Percentiles rank a stretch among this genome's conserved stretches.
These are phyloP conservation scores for Gloeostereum incarnatum DNA, from an alignment of 768 basidiomycete species.

Conservation along the genomic window DNA sequence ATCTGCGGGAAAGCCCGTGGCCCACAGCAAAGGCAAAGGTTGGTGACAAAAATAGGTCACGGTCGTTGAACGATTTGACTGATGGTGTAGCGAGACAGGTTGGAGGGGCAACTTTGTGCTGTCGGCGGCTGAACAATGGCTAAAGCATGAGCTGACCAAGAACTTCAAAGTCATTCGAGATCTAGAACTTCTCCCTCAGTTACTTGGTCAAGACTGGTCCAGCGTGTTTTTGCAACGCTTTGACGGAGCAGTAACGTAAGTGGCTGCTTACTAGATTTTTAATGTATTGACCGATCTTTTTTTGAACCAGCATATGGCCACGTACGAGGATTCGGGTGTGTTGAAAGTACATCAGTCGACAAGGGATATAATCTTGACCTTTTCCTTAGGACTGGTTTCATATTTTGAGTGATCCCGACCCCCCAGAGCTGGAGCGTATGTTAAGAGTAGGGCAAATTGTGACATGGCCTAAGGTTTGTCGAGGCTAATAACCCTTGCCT, in stretches of 20 bases:
- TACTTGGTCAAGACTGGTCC: constrained; percentile 93
- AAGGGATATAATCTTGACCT: constrained; percentile 2
- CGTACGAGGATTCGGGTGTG: constrained; percentile 67
- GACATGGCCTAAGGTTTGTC: constrained; percentile 90
- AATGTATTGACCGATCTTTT: constrained; percentile 13
- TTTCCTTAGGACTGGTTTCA: constrained; percentile 66
- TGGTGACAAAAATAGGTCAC: background rate
- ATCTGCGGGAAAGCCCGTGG: constrained; percentile 87
- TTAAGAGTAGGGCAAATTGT: constrained; percentile 79
- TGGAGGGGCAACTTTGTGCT: constrained; percentile 95
- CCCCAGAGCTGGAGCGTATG: constrained; percentile 76
- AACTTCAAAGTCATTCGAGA: constrained; percentile 97
- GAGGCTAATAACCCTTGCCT: background rate
- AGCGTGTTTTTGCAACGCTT: constrained; percentile 94
- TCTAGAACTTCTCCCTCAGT: constrained; percentile 87
- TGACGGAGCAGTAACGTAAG: constrained; percentile 81
- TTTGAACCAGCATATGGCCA: constrained; percentile 65
- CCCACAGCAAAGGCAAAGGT: constrained; percentile 91
- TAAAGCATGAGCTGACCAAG: constrained; percentile 93
- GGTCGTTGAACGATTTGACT: background rate
- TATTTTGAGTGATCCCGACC: constrained; percentile 79
- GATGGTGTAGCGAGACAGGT: constrained; percentile 39
- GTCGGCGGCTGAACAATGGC: constrained; percentile 88
- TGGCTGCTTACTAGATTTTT: constrained; percentile 7
- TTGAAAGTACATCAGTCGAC: constrained; percentile 6